Conservation (phyloP, 2,329 filamentous ascomycete genomes). For the Magnaporthales sp. region DNA sequence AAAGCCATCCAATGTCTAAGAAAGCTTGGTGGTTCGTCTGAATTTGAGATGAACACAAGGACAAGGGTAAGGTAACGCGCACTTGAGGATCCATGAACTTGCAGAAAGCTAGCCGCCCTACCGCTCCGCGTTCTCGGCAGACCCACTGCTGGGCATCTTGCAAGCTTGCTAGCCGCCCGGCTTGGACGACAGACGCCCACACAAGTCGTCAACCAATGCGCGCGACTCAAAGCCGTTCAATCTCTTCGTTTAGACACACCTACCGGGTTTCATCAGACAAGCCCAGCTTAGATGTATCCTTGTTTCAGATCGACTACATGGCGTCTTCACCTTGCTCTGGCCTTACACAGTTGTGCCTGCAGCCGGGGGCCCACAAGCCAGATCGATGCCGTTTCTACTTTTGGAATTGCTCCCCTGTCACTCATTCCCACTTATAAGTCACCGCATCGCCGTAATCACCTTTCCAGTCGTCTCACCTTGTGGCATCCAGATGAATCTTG, state of each 20-base stretch:
- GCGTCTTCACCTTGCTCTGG: conserved; percentile 12
- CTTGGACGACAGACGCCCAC: conserved; percentile 37
- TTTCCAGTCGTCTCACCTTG: conserved; percentile 11
- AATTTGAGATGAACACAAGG: not conserved
- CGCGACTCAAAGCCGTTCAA: conserved; percentile 28
- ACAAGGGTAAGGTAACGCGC: not conserved
- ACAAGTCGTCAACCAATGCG: conserved; percentile 41
- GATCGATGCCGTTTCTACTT: conserved; percentile 10
- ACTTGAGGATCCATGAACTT: not conserved
- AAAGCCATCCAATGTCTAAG: not conserved
- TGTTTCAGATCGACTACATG: conserved; percentile 21
- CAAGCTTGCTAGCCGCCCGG: conserved; percentile 37
- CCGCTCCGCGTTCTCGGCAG: conserved; percentile 1
- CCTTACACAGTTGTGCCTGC: conserved; percentile 1
- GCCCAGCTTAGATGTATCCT: conserved; percentile 21
- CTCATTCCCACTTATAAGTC: conserved; percentile 25
- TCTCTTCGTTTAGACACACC: conserved; percentile 39
- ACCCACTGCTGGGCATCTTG: conserved; percentile 17
- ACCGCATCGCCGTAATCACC: conserved; percentile 32
- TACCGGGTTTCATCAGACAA: conserved; percentile 40
- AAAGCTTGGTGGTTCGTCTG: not conserved
- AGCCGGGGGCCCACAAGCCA: not conserved
- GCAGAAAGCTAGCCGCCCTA: conserved; percentile 6
- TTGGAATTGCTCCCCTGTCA: conserved; percentile 19
- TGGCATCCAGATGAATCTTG: not conserved